phyloP scores from a whole-genome alignment of 2,329 filamentous ascomycete species.

The Hypoxylon sp. region DNA sequence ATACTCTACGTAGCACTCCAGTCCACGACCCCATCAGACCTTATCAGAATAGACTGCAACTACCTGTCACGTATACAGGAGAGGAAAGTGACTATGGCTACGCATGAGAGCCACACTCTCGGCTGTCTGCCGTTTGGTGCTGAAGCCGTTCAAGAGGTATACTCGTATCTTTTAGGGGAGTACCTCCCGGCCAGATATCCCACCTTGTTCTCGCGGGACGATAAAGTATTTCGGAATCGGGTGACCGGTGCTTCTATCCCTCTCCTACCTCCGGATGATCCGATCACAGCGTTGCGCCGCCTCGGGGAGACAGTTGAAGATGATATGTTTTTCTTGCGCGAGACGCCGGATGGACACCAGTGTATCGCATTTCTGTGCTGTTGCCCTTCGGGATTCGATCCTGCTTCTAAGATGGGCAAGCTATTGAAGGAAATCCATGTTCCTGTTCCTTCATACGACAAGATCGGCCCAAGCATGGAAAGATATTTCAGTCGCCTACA shows the following conservation, averaged over 20 bases:
- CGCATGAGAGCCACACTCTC: slow-evolving; percentile 59
- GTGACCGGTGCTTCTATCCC: slow-evolving; percentile 54
- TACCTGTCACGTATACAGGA: slow-evolving; percentile 63
- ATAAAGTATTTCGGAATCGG: slow-evolving; percentile 57
- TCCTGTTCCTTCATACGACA: slow-evolving; percentile 69
- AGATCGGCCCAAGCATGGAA: slow-evolving; percentile 70
- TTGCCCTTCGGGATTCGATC: slow-evolving; percentile 68
- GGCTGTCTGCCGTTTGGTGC: slow-evolving; percentile 60
- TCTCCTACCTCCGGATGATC: slow-evolving; percentile 39
- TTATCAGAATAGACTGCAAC: slow-evolving; percentile 67
- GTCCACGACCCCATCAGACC: slow-evolving; percentile 61
- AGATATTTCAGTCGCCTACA: slow-evolving; percentile 65
- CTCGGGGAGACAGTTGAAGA: slow-evolving; percentile 69
- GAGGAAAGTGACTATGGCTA: slow-evolving; percentile 58
- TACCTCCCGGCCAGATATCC: slow-evolving; percentile 67
- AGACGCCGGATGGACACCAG: slow-evolving; percentile 60
- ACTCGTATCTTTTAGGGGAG: slow-evolving; percentile 62
- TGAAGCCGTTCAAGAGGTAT: slow-evolving; percentile 64
- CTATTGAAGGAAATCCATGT: slow-evolving; percentile 65
- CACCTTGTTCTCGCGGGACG: slow-evolving; percentile 59
- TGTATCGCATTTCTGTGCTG: slow-evolving; percentile 67
- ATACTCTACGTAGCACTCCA: slow-evolving; percentile 58
- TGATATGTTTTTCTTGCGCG: slow-evolving; percentile 66
- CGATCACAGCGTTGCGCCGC: slow-evolving; percentile 56
- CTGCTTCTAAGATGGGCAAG: slow-evolving; percentile 65